phyloP scores from a whole-genome alignment of 192 early-diverging fungal species.

The Linnemannia zychae region DNA sequence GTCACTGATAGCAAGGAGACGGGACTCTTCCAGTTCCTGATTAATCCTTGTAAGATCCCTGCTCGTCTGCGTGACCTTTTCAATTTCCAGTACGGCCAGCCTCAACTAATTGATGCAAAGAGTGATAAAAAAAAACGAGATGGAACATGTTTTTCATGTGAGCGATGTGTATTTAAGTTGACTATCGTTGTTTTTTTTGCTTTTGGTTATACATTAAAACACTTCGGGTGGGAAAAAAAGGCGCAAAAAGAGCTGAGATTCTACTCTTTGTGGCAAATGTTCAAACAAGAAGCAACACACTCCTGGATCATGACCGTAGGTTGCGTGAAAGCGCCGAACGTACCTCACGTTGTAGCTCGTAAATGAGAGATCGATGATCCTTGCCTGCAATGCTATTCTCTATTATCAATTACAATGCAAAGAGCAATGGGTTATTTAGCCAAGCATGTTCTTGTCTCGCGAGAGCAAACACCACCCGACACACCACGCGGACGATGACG shows the following conservation, averaged over 20 bases:
- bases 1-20: slow-evolving; percentile 43
- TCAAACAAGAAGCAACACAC: not conserved
- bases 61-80: slow-evolving; percentile 35
- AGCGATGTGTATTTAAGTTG: not conserved
- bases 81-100: slow-evolving; percentile 46
- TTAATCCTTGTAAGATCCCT: slow-evolving; percentile 37
- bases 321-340: not conserved
- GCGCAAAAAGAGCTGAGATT: not conserved
- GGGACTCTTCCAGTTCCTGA: slow-evolving; percentile 49
- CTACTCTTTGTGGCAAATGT: not conserved
- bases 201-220: not conserved
- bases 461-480: not conserved
- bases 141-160: not conserved
- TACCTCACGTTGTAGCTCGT: slow-evolving; percentile 54
- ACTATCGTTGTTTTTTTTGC: not conserved
- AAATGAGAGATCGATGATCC: slow-evolving; percentile 30
- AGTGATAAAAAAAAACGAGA: not conserved
- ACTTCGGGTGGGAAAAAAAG: not conserved
- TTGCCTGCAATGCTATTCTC: not conserved
- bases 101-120: slow-evolving; percentile 26
- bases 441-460: not conserved
- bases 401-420: not conserved
- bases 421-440: not conserved
- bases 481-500: not conserved
- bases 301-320: too few species aligned